Evolutionary conservation across 139 green algal species (phyloP).

Genomic region (Nannochloris sp.): DNA sequence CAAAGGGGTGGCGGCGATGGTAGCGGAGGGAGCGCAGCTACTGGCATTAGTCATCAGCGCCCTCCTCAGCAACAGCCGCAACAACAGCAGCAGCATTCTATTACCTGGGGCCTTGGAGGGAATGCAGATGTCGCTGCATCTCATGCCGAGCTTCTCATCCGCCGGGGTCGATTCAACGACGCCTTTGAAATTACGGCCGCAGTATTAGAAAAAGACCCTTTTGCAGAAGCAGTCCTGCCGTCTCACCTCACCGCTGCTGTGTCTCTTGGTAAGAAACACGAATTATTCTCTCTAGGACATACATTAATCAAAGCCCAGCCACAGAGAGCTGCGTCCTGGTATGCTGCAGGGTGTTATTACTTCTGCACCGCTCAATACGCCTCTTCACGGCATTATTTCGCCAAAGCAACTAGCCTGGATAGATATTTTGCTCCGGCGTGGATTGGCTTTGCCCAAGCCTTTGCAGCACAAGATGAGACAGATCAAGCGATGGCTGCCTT

Average conservation of each 20-base stretch:
- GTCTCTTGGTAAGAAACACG: conserved; percentile 77
- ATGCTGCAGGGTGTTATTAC: conserved; percentile 95
- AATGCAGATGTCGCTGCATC: conserved; percentile 67
- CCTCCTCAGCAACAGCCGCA: too few relatives aligned
- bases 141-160: conserved; percentile 66
- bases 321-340: conserved; percentile 74
- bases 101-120: conserved; percentile 41
- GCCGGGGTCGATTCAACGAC: conserved; percentile 39
- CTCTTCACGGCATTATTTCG: conserved; percentile 70
- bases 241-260: conserved; percentile 68
- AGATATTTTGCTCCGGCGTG: conserved; percentile 77
- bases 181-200: conserved; percentile 48
- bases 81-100: not conserved
- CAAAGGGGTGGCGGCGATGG: too few relatives aligned
- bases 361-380: conserved; percentile 55
- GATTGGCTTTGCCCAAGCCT: conserved; percentile 91
- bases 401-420: conserved; percentile 77
- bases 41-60: too few relatives aligned
- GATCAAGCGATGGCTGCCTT: conserved; percentile 92
- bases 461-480: conserved; percentile 81
- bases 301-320: conserved; percentile 81
- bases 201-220: conserved; percentile 69
- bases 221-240: conserved; percentile 48
- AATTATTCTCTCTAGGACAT: conserved; percentile 79
- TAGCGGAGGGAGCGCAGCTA: too few relatives aligned